These are phyloP conservation scores for Nephelium lappaceum DNA, from an alignment of 345 rosid species.

Conservation along the genomic window DNA sequence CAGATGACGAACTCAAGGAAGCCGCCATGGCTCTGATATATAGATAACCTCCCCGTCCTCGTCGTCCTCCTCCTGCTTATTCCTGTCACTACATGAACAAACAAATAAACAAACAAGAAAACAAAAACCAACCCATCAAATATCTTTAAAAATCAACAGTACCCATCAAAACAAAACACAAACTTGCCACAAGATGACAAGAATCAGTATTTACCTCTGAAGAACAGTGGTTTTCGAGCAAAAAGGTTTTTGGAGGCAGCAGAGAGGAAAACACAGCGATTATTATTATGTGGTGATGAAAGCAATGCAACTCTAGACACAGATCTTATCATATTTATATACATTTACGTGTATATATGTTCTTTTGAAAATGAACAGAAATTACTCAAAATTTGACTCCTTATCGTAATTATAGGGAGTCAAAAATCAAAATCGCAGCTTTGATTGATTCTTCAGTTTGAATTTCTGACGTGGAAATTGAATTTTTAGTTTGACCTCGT, in stretches of 20 bases:
- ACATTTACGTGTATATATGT: too few species aligned
- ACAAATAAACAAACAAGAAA: neutral
- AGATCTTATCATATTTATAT: conserved; percentile 1
- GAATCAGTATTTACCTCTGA: neutral
- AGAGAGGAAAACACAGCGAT: neutral
- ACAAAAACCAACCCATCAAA: neutral
- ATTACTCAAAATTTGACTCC: neutral
- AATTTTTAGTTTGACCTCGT: neutral
- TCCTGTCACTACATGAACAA: neutral
- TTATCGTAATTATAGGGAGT: neutral
- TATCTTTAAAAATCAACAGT: neutral
- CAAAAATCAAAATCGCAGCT: neutral
- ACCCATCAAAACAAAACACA: neutral
- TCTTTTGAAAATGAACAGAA: neutral
- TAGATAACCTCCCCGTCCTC: conserved; percentile 4
- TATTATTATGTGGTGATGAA: neutral
- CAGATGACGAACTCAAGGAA: conserved; percentile 23
- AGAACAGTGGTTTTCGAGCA: neutral
- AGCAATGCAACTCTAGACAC: conserved; percentile 6
- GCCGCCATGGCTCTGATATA: conserved; percentile 30
- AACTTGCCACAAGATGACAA: neutral
- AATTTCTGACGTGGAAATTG: neutral
- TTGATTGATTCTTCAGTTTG: neutral
- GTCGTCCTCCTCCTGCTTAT: conserved; percentile 5
- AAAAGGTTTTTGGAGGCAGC: neutral